A percentile compares a stretch with the other conserved stretches of the same genome.
phyloP scores from a whole-genome alignment of 2,329 filamentous ascomycete species.

The Trichoderma sp. region DNA sequence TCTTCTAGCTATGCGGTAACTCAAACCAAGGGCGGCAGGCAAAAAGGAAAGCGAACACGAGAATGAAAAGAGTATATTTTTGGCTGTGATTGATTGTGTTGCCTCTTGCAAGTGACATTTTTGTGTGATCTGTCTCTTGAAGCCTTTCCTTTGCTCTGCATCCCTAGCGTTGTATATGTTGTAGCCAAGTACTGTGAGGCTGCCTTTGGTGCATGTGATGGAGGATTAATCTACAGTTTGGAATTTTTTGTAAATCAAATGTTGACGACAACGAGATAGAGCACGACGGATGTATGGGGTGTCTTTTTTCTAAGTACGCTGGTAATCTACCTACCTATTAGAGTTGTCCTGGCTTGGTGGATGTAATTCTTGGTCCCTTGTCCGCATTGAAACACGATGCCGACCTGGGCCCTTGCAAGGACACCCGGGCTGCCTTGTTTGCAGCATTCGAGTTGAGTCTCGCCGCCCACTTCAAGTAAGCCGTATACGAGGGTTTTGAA shows the following conservation, averaged over 20 bases:
- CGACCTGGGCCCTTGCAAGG: not conserved
- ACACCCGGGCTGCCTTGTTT: not conserved
- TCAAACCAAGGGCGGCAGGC: constrained; percentile 33
- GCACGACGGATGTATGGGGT: not conserved
- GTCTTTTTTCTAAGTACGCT: too few species aligned
- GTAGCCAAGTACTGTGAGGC: not conserved
- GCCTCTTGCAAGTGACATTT: not conserved
- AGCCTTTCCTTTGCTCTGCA: not conserved
- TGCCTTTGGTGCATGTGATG: not conserved
- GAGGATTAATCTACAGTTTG: not conserved
- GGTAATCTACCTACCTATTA: not conserved
- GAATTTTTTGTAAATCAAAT: not conserved
- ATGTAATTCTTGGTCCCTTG: not conserved
- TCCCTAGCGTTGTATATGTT: not conserved
- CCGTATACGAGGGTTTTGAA: not conserved
- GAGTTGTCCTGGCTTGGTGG: not conserved
- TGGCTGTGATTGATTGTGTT: constrained; percentile 19
- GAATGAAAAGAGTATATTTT: constrained; percentile 35
- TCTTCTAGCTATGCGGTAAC: constrained; percentile 40
- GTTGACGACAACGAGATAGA: not conserved
- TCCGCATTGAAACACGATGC: not conserved
- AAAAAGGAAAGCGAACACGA: constrained; percentile 35
- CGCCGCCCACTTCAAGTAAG: not conserved
- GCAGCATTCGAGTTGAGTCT: not conserved
- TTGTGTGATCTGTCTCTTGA: not conserved